Evolutionary conservation across 768 basidiomycete genomes (phyloP), one percentile per base, ranked within the genome.

Genomic region (Xerocomus spinulosus): DNA sequence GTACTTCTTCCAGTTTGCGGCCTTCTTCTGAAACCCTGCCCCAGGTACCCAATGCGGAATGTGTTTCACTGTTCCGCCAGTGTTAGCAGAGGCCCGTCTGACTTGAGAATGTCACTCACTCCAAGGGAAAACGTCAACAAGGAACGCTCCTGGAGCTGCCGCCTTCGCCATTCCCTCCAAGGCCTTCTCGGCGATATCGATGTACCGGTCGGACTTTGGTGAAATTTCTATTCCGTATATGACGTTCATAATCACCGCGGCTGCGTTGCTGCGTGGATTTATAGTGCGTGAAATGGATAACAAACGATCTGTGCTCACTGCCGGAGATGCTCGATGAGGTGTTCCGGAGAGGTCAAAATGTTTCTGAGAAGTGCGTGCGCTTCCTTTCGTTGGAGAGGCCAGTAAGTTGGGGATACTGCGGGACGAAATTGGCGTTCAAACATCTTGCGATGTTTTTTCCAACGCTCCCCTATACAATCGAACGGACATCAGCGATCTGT

Each of bases 11-110:
- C 79, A 79, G 44, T 71, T 62, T n/a, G 67, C 67, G 12, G 77
- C 78, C 55, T 76, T 75, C 18, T 68, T 68, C 48, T 78, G 68
- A 56, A 80, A 80, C 8, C 72, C 69, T 3, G 77, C 74, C 0
- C 77, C 75, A 28, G 78, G 78, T 3, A 77, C 42, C 77, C 79
- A 80, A 42, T 59, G 68, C 55, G 78, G 79, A 14, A 80, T 58
- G 46, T 79, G 62, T 61, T 77, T 79, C 44, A 80, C 78, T 76
- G 47, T 56, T 36, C 25, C 9, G 21, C 37, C 5, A 37, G 9
- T 13, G 15, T 65, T 23, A 58, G 10, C 14, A n/a, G 21, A 10
- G 8, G n/a, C 2, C n/a, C 25, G 24, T 34, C 20, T 36, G 13
- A 0, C 13, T 8, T 9, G 10, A 43, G 18, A 44, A 32, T 23